phyloP scores from a whole-genome alignment of 2,329 filamentous ascomycete species.

The Ustulina deusta region DNA sequence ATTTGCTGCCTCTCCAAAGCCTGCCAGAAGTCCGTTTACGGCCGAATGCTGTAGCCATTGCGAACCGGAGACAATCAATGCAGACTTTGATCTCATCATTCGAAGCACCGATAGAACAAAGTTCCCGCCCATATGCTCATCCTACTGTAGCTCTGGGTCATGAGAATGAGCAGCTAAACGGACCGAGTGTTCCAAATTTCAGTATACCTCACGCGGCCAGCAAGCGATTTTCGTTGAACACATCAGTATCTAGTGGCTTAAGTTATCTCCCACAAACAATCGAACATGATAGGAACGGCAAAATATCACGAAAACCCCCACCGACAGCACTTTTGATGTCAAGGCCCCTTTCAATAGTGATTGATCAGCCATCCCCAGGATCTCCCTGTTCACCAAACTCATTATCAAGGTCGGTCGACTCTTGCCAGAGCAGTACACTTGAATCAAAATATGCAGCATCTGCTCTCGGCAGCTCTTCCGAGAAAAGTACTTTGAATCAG shows the following conservation, averaged over 20 bases:
- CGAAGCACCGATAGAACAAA: constrained; percentile 53
- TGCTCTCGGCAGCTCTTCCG: constrained; percentile 27
- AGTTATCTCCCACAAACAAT: constrained; percentile 39
- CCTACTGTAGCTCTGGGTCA: constrained; percentile 37
- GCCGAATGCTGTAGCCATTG: constrained; percentile 66
- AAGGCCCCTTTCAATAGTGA: constrained; percentile 65
- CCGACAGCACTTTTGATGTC: constrained; percentile 62
- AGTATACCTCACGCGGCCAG: constrained; percentile 62
- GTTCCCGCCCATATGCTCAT: constrained; percentile 47
- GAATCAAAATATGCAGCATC: constrained; percentile 23
- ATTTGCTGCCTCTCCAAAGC: constrained; percentile 44
- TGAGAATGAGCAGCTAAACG: constrained; percentile 44
- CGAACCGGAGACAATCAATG: constrained; percentile 64
- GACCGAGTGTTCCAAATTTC: constrained; percentile 62
- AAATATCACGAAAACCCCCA: constrained; percentile 53
- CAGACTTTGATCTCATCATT: constrained; percentile 60
- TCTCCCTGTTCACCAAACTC: constrained; percentile 43
- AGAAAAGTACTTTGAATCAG: constrained; percentile 7
- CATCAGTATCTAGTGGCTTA: constrained; percentile 32
- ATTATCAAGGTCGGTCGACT: constrained; percentile 23
- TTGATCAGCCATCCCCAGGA: constrained; percentile 64
- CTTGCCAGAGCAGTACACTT: constrained; percentile 18
- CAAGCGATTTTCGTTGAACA: constrained; percentile 60
- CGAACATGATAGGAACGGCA: constrained; percentile 46
- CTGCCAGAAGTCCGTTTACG: constrained; percentile 57